These are phyloP conservation scores for Fusarium sp. DNA, from an alignment of 2,329 filamentous ascomycete species.

Conservation along the genomic window DNA sequence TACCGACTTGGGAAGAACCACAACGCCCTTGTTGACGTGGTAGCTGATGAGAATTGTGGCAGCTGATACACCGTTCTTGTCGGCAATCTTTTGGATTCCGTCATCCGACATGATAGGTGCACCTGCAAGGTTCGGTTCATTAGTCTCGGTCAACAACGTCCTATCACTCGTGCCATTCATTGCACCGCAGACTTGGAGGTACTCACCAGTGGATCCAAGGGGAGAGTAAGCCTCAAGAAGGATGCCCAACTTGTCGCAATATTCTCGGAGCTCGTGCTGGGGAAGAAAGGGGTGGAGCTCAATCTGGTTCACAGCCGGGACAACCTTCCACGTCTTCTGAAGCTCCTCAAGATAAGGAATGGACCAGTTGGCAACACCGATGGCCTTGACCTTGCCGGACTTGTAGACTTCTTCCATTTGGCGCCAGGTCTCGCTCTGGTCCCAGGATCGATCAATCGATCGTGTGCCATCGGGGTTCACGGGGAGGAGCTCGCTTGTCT, in stretches of 20 bases:
- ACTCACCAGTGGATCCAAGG: slow-evolving; percentile 25
- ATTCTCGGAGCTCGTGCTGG: neutral
- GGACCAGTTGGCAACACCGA: slow-evolving; percentile 59
- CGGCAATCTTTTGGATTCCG: slow-evolving; percentile 32
- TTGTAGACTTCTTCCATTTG: slow-evolving; percentile 40
- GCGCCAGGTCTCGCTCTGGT: slow-evolving; percentile 29
- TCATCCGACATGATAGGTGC: slow-evolving; percentile 12
- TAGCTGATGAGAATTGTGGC: slow-evolving; percentile 38
- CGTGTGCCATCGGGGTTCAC: slow-evolving; percentile 40
- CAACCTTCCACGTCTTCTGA: neutral
- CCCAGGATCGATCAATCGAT: slow-evolving; percentile 26
- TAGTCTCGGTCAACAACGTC: neutral
- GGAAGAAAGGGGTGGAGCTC: slow-evolving; percentile 15
- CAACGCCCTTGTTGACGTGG: slow-evolving; percentile 34
- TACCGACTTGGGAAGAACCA: slow-evolving; percentile 39
- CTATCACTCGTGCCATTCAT: neutral
- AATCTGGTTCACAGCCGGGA: slow-evolving; percentile 9
- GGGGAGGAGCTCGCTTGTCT: slow-evolving; percentile 34
- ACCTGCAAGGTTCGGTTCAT: neutral
- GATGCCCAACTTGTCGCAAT: slow-evolving; percentile 3
- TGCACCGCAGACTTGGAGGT: neutral
- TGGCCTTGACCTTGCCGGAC: slow-evolving; percentile 61
- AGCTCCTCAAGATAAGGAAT: slow-evolving; percentile 43
- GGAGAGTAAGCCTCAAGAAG: slow-evolving; percentile 11
- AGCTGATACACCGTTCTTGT: slow-evolving; percentile 30